A percentile compares a stretch with the other conserved stretches of the same genome.
phyloP scores from a whole-genome alignment of 2,329 filamentous ascomycete species.

The Tolypocladium tundrense region DNA sequence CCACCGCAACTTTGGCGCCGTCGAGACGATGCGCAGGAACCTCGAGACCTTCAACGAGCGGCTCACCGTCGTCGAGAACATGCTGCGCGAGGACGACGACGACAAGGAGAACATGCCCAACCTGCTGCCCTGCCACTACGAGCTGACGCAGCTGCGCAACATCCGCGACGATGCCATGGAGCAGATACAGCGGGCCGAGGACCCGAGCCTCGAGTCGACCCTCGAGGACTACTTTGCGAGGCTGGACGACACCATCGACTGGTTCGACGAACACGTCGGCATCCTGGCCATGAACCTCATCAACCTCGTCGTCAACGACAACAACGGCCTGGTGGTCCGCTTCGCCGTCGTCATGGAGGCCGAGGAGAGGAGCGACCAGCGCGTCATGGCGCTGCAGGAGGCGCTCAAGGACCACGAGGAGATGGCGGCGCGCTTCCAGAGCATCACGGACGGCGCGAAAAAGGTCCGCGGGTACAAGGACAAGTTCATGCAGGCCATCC shows the following conservation, averaged over 20 bases:
- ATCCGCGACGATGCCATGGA: slow-evolving; percentile 95
- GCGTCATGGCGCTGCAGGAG: slow-evolving; percentile 83
- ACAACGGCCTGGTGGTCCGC: slow-evolving; percentile 80
- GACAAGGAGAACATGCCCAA: slow-evolving; percentile 89
- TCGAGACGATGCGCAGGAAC: slow-evolving; percentile 85
- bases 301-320: slow-evolving; percentile 73
- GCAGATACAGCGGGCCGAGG: slow-evolving; percentile 73
- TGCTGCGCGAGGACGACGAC: slow-evolving; percentile 74
- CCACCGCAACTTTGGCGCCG: slow-evolving; percentile 90
- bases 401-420: slow-evolving; percentile 94
- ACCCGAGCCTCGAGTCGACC: slow-evolving; percentile 66
- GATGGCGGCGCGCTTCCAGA: slow-evolving; percentile 85
- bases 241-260: slow-evolving; percentile 78
- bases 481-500: slow-evolving; percentile 78
- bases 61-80: slow-evolving; percentile 61
- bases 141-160: slow-evolving; percentile 82
- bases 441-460: slow-evolving; percentile 87
- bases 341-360: slow-evolving; percentile 88
- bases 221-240: slow-evolving; percentile 82
- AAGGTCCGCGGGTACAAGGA: slow-evolving; percentile 93
- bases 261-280: slow-evolving; percentile 93
- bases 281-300: slow-evolving; percentile 85
- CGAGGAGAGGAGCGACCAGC: slow-evolving; percentile 92
- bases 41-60: slow-evolving; percentile 79
- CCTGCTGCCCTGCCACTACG: slow-evolving; percentile 79